A percentile compares a stretch with the other conserved stretches of the same genome.
Evolutionary conservation across 345 rosid species (phyloP).

Genomic region (Pelargonium nanum): DNA sequence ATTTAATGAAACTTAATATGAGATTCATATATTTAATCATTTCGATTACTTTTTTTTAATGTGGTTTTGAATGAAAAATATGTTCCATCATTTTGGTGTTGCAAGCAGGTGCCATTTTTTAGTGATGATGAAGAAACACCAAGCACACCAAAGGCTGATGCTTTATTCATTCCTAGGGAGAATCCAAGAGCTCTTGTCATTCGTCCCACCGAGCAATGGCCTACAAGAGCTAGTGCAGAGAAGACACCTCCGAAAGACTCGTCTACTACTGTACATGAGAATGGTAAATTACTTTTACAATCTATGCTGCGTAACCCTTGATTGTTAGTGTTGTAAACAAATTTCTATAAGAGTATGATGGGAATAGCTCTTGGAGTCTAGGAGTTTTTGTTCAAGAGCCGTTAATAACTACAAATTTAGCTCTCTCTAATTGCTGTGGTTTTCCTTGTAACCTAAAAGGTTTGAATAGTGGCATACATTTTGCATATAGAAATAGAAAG

Average conservation of each 20-base stretch:
- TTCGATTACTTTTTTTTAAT: not conserved
- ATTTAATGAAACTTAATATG: not conserved
- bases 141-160: constrained; percentile 67
- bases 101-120: constrained; percentile 73
- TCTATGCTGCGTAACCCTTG: not conserved
- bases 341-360: too few species aligned
- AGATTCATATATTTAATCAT: not conserved
- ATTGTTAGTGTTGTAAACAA: not conserved
- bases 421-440: not conserved
- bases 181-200: constrained; percentile 76
- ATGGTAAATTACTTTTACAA: constrained; percentile 25
- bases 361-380: too few species aligned
- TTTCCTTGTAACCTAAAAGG: not conserved
- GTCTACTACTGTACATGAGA: constrained; percentile 26
- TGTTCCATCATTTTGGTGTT: constrained; percentile 9
- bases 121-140: constrained; percentile 58
- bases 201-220: constrained; percentile 47
- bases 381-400: not conserved
- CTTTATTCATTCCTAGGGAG: constrained; percentile 64
- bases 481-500: not conserved
- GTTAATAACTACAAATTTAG: too few species aligned
- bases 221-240: constrained; percentile 34
- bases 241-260: constrained; percentile 39
- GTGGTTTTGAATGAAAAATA: not conserved
- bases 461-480: not conserved